phyloP scores from a whole-genome alignment of 2,329 filamentous ascomycete species.

The Ascochyta viciae-villosae region DNA sequence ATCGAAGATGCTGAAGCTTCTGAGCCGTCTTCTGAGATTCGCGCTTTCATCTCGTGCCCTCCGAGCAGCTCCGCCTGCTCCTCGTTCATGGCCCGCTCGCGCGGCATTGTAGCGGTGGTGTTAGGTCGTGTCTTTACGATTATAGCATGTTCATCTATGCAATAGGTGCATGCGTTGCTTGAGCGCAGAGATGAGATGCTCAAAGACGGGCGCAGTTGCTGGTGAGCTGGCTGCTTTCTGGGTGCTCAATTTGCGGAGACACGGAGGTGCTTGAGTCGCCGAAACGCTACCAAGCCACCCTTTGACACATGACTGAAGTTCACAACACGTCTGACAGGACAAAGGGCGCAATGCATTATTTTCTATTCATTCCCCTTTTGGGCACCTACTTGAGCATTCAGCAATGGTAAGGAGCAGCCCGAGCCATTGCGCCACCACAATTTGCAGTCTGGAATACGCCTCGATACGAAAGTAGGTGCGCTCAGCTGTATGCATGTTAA shows the following conservation, averaged over 20 bases:
- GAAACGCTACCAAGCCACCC: conserved; percentile 39
- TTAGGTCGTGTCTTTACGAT: background rate
- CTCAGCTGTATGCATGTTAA: background rate
- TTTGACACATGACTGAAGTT: conserved; percentile 29
- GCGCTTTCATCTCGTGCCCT: conserved; percentile 38
- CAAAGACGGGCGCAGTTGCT: background rate
- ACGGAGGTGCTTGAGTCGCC: conserved; percentile 39
- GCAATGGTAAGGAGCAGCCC: conserved; percentile 15
- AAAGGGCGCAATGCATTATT: conserved; percentile 28
- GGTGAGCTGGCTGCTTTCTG: background rate
- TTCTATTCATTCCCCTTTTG: conserved; percentile 38
- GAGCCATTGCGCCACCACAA: background rate
- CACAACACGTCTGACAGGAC: conserved; percentile 23
- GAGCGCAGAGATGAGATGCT: background rate
- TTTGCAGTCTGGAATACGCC: conserved; percentile 7
- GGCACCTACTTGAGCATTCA: conserved; percentile 17
- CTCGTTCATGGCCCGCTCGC: conserved; percentile 44
- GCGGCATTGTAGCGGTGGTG: conserved; percentile 39
- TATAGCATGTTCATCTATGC: conserved; percentile 24
- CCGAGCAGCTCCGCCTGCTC: conserved; percentile 57
- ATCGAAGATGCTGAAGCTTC: conserved; percentile 72
- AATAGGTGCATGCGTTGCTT: background rate
- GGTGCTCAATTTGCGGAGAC: conserved; percentile 33
- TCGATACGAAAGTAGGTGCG: background rate
- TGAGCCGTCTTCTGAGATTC: conserved; percentile 45